Evolutionary conservation across 208 protist species (phyloP).

Genomic region (Borovskyia barvae): DNA sequence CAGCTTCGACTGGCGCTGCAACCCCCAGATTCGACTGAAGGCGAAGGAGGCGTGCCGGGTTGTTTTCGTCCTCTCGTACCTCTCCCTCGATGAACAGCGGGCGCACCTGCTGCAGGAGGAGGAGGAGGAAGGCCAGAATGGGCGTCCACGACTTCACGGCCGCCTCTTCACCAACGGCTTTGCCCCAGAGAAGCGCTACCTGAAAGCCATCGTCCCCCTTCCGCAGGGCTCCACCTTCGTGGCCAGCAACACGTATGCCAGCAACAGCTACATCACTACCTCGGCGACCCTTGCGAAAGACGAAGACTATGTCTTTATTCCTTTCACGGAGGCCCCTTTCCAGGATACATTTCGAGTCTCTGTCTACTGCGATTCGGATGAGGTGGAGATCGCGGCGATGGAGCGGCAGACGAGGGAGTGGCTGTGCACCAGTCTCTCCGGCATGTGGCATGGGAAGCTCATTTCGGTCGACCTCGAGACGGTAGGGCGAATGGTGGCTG

Average conservation of each 20-base stretch:
- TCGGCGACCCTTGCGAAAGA: constrained; percentile 56
- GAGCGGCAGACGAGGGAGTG: constrained; percentile 49
- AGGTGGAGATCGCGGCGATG: constrained; percentile 64
- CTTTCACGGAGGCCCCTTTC: constrained; percentile 81
- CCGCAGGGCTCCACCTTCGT: constrained; percentile 86
- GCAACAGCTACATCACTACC: constrained; percentile 88
- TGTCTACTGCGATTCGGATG: constrained; percentile 87
- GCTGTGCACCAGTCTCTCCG: constrained; percentile 57
- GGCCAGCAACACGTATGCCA: constrained; percentile 84
- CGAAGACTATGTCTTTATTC: constrained; percentile 83
- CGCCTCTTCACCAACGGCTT: constrained; percentile 82
- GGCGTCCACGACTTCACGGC: constrained; percentile 75
- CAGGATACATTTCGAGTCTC: constrained; percentile 78
- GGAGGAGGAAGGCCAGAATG: constrained; percentile 71
- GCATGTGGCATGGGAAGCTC: constrained; percentile 53
- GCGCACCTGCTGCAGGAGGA: constrained; percentile 38
- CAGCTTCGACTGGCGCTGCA: constrained; percentile 89
- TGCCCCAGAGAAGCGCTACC: constrained; percentile 76
- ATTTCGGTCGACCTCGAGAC: constrained; percentile 51
- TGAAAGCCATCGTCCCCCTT: constrained; percentile 83
- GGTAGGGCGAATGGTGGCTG: constrained; percentile 53
- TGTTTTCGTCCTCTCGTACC: constrained; percentile 87
- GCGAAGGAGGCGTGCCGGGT: constrained; percentile 71
- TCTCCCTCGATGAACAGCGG: constrained; percentile 62
- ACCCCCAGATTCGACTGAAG: constrained; percentile 70